Base-by-base conservation (phyloP, 345 rosid genomes). In the Toxicodendron radicans region DNA sequence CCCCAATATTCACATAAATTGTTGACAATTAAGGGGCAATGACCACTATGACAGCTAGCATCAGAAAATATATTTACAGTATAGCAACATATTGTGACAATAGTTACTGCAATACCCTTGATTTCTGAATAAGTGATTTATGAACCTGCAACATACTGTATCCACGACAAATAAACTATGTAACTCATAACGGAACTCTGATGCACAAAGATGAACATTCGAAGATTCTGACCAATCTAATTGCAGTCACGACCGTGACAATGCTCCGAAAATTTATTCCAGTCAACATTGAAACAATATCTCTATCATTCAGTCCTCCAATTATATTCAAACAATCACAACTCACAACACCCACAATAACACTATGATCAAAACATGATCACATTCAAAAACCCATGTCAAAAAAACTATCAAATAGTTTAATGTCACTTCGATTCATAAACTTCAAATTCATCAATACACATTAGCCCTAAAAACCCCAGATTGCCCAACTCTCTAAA, bases 311-410 rank as follows among this genome's bases (percentile, higher is more conserved):
- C n/a, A n/a, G n/a, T n/a, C n/a, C 24, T 30, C 60, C 60, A 30
- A 4, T 48, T 0, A 30, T 9, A 23, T 18, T 43, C 38, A 3
- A 33, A 52, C 13, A 17, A 52, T 56, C 73, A 58, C n/a, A 66
- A 45, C 73, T 61, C 52, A 62, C 27, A 62, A 68, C 58, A 5
- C 6, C 30, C 49, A 53, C n/a, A 53, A 56, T 24, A 67, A 58
- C 54, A 57, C 46, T 51, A 17, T 11, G 38, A 59, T 14, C 64
- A n/a, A 58, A 58, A 70, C 65, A 23, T 14, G 16, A 38, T 0
- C 64, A 57, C 33, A 70, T 35, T 21, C 6, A 9, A 7, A 61
- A 68, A 27, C 51, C 35, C 75, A 27, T 46, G 3, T 6, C 3
- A 5, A n/a, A 49, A 62, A 60, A 61, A 3, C 66, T 24, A 46